Conservation (phyloP, 768 basidiomycete genomes). For the Mycena vulgaris region DNA sequence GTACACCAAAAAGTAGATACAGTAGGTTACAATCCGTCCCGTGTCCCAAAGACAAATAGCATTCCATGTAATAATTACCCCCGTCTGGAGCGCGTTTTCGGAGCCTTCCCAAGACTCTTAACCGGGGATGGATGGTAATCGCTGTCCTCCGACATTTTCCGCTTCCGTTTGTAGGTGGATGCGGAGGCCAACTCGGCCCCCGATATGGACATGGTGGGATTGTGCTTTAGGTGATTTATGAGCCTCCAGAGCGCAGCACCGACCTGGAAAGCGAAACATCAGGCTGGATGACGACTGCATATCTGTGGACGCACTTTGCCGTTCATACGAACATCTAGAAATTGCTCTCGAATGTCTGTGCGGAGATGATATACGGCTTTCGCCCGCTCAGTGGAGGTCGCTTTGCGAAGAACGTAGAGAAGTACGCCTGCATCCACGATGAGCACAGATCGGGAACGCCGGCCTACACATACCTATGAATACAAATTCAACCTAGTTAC, state of each 20-base stretch:
- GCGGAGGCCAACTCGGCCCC: background rate
- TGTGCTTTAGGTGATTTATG: slow-evolving; percentile 58
- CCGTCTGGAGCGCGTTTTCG: slow-evolving; percentile 59
- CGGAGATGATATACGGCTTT: slow-evolving; percentile 73
- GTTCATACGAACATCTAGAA: slow-evolving; percentile 79
- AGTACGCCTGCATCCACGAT: slow-evolving; percentile 68
- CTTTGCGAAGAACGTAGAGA: slow-evolving; percentile 68
- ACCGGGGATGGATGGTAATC: slow-evolving; percentile 65
- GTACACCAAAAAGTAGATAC: slow-evolving; percentile 81
- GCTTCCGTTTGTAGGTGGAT: slow-evolving; percentile 20
- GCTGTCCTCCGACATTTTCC: slow-evolving; percentile 50
- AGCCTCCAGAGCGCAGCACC: slow-evolving; percentile 72
- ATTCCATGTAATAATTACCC: slow-evolving; percentile 40
- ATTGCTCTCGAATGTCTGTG: slow-evolving; percentile 56
- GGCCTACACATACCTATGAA: slow-evolving; percentile 73
- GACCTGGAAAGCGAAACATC: too few relatives aligned
- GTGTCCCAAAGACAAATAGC: background rate
- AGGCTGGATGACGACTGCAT: too few relatives aligned
- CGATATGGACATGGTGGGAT: slow-evolving; percentile 49
- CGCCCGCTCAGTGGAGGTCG: slow-evolving; percentile 63
- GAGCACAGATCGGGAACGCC: background rate
- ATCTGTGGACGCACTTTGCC: too few relatives aligned
- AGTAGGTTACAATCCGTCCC: slow-evolving; percentile 44
- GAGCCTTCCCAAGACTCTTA: slow-evolving; percentile 52
- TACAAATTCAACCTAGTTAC: slow-evolving; percentile 82